These are phyloP conservation scores for Neodidymelliopsis sp. DNA, from an alignment of 2,329 filamentous ascomycete genomes.

Conservation along the genomic window DNA sequence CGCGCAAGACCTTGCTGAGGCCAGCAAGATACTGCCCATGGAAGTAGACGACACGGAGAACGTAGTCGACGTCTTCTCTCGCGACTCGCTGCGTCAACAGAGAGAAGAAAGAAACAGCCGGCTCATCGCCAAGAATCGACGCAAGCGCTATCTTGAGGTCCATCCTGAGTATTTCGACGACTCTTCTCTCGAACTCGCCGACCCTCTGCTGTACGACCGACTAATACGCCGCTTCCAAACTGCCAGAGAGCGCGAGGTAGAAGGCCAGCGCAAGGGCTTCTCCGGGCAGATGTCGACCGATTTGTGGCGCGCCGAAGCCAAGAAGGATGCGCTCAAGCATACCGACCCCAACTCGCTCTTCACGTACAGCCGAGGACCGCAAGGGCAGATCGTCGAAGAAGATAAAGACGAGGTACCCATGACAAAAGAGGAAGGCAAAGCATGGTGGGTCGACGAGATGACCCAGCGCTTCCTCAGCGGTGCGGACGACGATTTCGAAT, in stretches of 20 bases:
- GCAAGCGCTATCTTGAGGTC: constrained; percentile 76
- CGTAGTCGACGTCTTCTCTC: constrained; percentile 24
- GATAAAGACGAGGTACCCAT: constrained; percentile 64
- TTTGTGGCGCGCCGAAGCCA: constrained; percentile 77
- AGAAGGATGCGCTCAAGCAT: constrained; percentile 68
- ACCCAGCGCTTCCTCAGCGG: constrained; percentile 77
- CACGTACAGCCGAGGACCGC: constrained; percentile 58
- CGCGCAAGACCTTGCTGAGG: constrained; percentile 15
- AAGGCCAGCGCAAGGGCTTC: constrained; percentile 78
- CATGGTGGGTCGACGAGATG: constrained; percentile 76
- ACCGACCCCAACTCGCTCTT: constrained; percentile 60
- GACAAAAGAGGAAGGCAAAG: constrained; percentile 70
- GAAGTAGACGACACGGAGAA: constrained; percentile 24
- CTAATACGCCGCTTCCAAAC: constrained; percentile 81
- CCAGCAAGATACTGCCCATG: constrained; percentile 9
- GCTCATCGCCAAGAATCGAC: constrained; percentile 74
- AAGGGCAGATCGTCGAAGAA: constrained; percentile 65
- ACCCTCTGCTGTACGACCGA: constrained; percentile 83
- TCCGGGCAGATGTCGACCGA: constrained; percentile 81
- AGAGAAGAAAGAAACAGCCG: constrained; percentile 30
- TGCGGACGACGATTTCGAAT: constrained; percentile 80
- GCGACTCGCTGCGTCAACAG: constrained; percentile 18
- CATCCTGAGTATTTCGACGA: constrained; percentile 75
- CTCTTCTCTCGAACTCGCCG: constrained; percentile 67
- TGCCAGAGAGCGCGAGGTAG: constrained; percentile 73